Evolutionary conservation across 2,329 filamentous ascomycete species (phyloP), one percentile per base, ranked within the genome.

Genomic region (Cucurbitaria berberidis): DNA sequence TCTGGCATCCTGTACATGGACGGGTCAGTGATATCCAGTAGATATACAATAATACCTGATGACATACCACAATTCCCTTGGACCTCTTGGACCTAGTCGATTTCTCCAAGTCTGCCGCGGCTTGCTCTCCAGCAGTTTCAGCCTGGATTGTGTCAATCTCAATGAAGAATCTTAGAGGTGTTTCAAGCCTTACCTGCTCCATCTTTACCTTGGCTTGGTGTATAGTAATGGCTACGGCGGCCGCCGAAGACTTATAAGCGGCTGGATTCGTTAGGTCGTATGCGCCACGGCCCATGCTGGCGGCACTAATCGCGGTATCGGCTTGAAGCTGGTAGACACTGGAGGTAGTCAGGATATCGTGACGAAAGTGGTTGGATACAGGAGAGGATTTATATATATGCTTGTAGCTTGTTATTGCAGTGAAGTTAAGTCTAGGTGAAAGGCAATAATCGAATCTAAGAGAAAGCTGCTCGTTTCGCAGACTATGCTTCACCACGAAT

Each of bases 271-370:
- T 66, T 1, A 34, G 40, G 36, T 68, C 64, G 46, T 69, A 69
- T 5, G 38, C 65, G 1, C 54, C 60, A 1, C 62, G 63, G 0
- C 60, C 60, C 63, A 68, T 68, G 15, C 3, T n/a, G 30, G 3
- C 15, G 15, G 8, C 30, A n/a, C 30, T 34, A 34, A 34, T 15
- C 13, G 15, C 13, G 30, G 30, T 34, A 16, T n/a, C 8, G 27
- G 13, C 15, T 34, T 3, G 29, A 13, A 30, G 30, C 15, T n/a
- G 13, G 15, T 5, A 34, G 13, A 34, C 30, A 3, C 30, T 34
- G 30, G 16, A 34, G 30, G 15, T 3, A 13, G 15, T 13, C 8
- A 10, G 13, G 27, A 30, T 30, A 3, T 30, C 27, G 8, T 9
- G 27, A 10, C 27, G 27, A 30, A 10, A 9, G 15, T 34, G 16